These are phyloP conservation scores for Astragalus membranaceus DNA, from an alignment of 306 rosid genomes.

Conservation along the genomic window DNA sequence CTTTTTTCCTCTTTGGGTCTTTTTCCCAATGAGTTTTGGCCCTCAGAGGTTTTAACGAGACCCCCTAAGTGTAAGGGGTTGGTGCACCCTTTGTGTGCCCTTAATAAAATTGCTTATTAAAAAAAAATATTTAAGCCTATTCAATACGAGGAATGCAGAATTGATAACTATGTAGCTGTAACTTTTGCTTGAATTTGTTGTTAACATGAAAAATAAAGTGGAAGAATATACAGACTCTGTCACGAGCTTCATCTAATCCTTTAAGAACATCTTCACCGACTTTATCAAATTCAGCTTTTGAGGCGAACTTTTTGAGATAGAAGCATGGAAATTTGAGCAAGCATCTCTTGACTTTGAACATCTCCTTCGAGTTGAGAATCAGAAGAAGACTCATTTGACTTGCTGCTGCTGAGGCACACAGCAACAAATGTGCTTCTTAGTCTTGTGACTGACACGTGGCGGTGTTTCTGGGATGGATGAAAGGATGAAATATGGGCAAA, in stretches of 20 bases:
- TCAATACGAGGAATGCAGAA: too few relatives aligned
- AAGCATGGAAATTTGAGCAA: slow-evolving; percentile 72
- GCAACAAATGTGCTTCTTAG: not conserved
- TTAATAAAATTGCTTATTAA: too few relatives aligned
- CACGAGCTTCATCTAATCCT: slow-evolving; percentile 74
- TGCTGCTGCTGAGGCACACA: slow-evolving; percentile 37
- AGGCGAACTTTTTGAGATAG: slow-evolving; percentile 78
- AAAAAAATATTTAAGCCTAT: too few relatives aligned
- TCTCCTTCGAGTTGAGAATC: slow-evolving; percentile 53
- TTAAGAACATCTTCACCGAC: slow-evolving; percentile 75
- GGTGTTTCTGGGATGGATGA: slow-evolving; percentile 20
- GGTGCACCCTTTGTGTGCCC: too few relatives aligned
- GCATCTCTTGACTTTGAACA: slow-evolving; percentile 58
- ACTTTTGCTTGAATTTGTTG: too few relatives aligned
- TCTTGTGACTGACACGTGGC: slow-evolving; percentile 11
- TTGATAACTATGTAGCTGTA: too few relatives aligned
- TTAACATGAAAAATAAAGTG: too few relatives aligned
- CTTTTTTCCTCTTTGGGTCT: too few relatives aligned
- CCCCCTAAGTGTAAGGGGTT: too few relatives aligned
- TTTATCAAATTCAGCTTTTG: slow-evolving; percentile 64
- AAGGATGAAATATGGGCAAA: slow-evolving; percentile 41
- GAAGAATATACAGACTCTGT: slow-evolving; percentile 45
- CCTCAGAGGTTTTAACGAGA: too few relatives aligned
- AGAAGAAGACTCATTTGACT: slow-evolving; percentile 44
- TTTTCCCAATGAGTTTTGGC: too few relatives aligned